Evolutionary conservation across 495 filamentous ascomycete species (phyloP), one percentile per base, ranked within the genome.

Genomic region (Podospora anserina): DNA sequence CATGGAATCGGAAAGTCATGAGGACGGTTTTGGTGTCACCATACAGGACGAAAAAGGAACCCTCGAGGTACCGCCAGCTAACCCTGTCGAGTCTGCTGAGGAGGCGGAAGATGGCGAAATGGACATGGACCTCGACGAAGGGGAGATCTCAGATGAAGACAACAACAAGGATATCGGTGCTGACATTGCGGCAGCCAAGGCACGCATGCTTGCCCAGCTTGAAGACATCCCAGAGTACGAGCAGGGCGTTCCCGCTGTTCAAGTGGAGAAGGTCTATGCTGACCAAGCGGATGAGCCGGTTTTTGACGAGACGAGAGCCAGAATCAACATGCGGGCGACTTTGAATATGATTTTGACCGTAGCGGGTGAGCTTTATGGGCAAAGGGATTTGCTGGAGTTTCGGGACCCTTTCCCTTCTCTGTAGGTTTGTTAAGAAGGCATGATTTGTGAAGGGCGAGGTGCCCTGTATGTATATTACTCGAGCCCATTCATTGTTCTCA

Each of bases 331-430:
- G 68, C 78, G 81, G 64, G 82, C 81, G 23, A 90, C 90, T 65
- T 82, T 97, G 6, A 94, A 97, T 76, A 97, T 97, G 91, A 91
- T 97, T 67, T 83, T 99, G 64, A 94, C 91, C 0, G 83, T 99
- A 30, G 90, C 91, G 54, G 95, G 93, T 70, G 93, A 97, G 78
- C 88, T 90, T 72, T 99, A 91, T 78, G 93, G 95, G 2, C 95
- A 99, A 80, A 83, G 89, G 66, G 95, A 99, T 78, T 79, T 99
- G 44, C 80, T 98, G 61, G 87, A 88, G 72, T 88, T 88, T 63
- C 83, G 92, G 56, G 84, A 90, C 64, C 82, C 82, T 18, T 85
- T 85, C 54, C 75, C 73, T 28, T 61, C 70, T 27, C 57, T 74
- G 54, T 76, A 71, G 69, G n/a, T 61, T 59, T 59, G 1, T 26